A percentile compares a stretch with the other conserved stretches of the same genome.
Conservation (phyloP, 768 basidiomycete species). For the Clavulina sp. region DNA sequence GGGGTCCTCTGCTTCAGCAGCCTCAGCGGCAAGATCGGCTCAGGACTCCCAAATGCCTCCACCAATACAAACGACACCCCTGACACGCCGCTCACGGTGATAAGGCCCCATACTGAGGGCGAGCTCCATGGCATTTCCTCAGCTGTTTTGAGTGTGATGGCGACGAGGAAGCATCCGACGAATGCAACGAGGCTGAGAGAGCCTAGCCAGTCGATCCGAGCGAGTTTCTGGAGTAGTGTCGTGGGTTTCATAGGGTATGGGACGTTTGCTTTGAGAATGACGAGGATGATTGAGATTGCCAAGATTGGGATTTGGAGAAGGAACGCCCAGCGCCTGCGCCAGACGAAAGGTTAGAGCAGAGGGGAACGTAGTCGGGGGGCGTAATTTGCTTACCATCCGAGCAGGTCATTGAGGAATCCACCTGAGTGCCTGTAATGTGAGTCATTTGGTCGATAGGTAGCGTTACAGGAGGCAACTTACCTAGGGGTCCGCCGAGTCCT, state of each 20-base stretch:
- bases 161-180: slow-evolving; percentile 55
- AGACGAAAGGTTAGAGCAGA: no score
- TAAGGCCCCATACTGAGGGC: slow-evolving; percentile 49
- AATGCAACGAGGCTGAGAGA: slow-evolving; percentile 59
- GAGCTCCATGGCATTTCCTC: slow-evolving; percentile 64
- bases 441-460: no score
- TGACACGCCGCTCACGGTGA: slow-evolving; percentile 38
- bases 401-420: slow-evolving; percentile 45
- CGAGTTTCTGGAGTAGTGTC: slow-evolving; percentile 40
- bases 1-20: slow-evolving; percentile 65
- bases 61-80: slow-evolving; percentile 49
- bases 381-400: slow-evolving; percentile 71
- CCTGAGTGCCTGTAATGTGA: neutral
- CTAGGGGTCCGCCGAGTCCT: slow-evolving; percentile 22
- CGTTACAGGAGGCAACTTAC: no score
- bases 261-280: slow-evolving; percentile 64
- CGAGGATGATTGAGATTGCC: slow-evolving; percentile 47
- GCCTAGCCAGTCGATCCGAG: slow-evolving; percentile 72
- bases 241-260: slow-evolving; percentile 47
- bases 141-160: slow-evolving; percentile 58
- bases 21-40: slow-evolving; percentile 81
- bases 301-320: slow-evolving; percentile 69
- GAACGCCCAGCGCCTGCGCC: slow-evolving; percentile 72
- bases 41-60: slow-evolving; percentile 59
- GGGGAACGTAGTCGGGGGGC: no score